A percentile compares a stretch with the other conserved stretches of the same genome.
phyloP scores from a whole-genome alignment of 768 basidiomycete species.

The Rhizopogon sp. region DNA sequence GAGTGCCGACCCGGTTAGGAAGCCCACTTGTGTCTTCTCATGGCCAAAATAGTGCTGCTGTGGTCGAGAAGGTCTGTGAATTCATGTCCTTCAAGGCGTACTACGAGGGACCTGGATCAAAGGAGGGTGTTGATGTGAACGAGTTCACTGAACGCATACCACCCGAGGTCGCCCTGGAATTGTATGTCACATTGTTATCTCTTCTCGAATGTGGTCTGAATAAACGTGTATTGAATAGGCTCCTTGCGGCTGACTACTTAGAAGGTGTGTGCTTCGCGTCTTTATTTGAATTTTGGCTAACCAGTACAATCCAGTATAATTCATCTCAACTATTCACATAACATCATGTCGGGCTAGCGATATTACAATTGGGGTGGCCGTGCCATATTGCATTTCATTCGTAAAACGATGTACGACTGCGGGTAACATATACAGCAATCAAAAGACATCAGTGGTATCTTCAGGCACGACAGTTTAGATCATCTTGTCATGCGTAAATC shows the following conservation, averaged over 20 bases:
- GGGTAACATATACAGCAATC: not conserved
- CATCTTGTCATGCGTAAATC: not conserved
- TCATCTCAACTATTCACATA: not conserved
- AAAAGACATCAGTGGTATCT: not conserved
- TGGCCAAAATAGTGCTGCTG: conserved; percentile 42
- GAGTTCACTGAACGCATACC: conserved; percentile 82
- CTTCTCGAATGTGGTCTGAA: not conserved
- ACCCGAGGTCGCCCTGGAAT: conserved; percentile 82
- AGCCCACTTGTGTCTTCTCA: not conserved
- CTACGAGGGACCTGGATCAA: conserved; percentile 63
- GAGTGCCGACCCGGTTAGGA: conserved; percentile 10
- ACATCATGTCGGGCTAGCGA: not conserved
- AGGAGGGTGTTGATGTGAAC: conserved; percentile 70
- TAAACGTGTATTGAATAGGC: conserved; percentile 25
- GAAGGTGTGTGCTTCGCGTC: conserved; percentile 41
- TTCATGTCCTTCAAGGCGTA: conserved; percentile 84
- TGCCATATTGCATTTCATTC: not conserved
- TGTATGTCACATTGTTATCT: conserved; percentile 40
- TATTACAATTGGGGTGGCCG: not conserved
- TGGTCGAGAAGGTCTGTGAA: conserved; percentile 86
- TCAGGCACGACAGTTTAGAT: not conserved
- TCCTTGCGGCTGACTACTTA: conserved; percentile 62
- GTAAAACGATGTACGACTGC: not conserved
- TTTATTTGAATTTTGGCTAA: not conserved
- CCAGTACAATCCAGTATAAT: not conserved